Conservation (phyloP, 768 basidiomycete genomes). For the Mycena rosella region DNA sequence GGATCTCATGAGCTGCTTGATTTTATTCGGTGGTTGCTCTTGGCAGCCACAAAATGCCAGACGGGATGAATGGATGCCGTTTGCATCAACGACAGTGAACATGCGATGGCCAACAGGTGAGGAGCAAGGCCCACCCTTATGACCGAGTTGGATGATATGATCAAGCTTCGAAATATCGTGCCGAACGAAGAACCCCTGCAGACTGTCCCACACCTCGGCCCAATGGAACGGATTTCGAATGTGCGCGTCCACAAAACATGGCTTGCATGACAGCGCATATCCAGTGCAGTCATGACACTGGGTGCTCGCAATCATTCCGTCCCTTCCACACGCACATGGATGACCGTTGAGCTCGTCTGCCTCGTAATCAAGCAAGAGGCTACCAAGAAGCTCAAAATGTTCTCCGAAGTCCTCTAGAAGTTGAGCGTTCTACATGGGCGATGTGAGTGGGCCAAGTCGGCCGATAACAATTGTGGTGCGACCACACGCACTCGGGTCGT, state of each 20-base stretch:
- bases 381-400: no score
- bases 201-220: constrained; percentile 41
- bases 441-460: no score
- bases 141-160: constrained; percentile 38
- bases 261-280: constrained; percentile 20
- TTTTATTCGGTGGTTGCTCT: constrained; percentile 19
- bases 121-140: constrained; percentile 28
- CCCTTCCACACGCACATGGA: no score
- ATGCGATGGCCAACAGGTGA: background rate
- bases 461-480: no score
- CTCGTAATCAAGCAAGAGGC: no score
- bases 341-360: no score
- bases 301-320: no score
- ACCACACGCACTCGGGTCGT: no score
- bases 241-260: constrained; percentile 42
- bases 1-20: constrained; percentile 40
- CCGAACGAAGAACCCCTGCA: constrained; percentile 34
- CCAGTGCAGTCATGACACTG: constrained; percentile 19
- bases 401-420: no score
- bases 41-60: constrained; percentile 43
- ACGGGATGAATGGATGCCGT: constrained; percentile 43
- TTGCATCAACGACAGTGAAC: constrained; percentile 41
- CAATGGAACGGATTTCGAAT: constrained; percentile 39
- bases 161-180: constrained; percentile 40
- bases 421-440: no score